These are phyloP conservation scores for Malassezia nana DNA, from an alignment of 1,284 basidiomycete genomes.

Conservation along the genomic window DNA sequence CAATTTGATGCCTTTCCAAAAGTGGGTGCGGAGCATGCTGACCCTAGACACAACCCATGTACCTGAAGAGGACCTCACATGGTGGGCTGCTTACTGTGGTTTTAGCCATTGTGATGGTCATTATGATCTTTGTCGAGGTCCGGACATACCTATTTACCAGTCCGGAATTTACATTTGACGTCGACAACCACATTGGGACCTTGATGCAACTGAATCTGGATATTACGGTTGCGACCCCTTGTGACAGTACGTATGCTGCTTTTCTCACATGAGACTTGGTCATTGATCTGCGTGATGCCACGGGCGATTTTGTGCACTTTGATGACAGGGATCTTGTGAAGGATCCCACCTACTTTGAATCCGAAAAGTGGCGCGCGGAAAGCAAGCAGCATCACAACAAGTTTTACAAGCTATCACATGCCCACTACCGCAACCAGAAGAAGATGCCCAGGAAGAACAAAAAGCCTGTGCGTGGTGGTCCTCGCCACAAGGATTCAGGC, in stretches of 20 bases:
- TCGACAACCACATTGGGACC: conserved; percentile 28
- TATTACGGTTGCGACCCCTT: conserved; percentile 42
- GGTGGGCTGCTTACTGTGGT: conserved; percentile 80
- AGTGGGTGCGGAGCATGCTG: conserved; percentile 7
- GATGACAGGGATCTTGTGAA: conserved; percentile 66
- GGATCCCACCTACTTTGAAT: conserved; percentile 60
- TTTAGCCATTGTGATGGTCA: conserved; percentile 61
- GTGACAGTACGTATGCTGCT: conserved; percentile 23
- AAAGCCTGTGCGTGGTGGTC: conserved; percentile 48
- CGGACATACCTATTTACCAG: conserved; percentile 85
- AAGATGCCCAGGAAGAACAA: conserved; percentile 13
- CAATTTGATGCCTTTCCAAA: conserved; percentile 48
- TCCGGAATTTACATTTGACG: conserved; percentile 51
- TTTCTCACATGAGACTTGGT: conserved; percentile 52
- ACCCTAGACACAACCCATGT: conserved; percentile 59
- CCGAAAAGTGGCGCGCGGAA: not conserved
- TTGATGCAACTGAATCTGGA: conserved; percentile 46
- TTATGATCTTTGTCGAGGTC: conserved; percentile 74
- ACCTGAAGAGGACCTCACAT: conserved; percentile 71
- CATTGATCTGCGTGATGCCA: conserved; percentile 79
- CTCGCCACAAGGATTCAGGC: conserved; percentile 50
- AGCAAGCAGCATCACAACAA: not conserved
- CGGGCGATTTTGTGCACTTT: conserved; percentile 80
- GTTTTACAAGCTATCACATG: conserved; percentile 4
- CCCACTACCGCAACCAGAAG: conserved; percentile 20